Evolutionary conservation across 2,329 filamentous ascomycete genomes (phyloP).

Genomic region (Sarocladium kiliense): DNA sequence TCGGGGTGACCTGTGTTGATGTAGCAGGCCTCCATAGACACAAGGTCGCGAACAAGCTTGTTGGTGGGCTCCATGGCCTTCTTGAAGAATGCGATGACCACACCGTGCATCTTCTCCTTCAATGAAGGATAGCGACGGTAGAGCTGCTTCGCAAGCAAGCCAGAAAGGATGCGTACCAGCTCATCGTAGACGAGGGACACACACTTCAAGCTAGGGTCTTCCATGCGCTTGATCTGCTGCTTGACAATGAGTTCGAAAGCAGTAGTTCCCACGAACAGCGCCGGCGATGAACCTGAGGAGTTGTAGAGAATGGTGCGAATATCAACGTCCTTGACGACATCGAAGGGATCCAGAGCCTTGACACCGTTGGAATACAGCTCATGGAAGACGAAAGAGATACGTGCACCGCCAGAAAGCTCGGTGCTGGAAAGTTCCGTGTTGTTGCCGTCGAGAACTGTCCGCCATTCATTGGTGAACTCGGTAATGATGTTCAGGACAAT

Average conservation of each 20-base stretch:
- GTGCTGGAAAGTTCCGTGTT: constrained; percentile 92
- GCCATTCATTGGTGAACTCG: constrained; percentile 96
- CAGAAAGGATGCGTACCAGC: constrained; percentile 87
- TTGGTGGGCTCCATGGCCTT: constrained; percentile 98
- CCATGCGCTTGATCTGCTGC: constrained; percentile 93
- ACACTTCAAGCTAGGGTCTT: constrained; percentile 96
- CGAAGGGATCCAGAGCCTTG: constrained; percentile 96
- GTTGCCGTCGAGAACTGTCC: constrained; percentile 92
- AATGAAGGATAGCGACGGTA: constrained; percentile 90
- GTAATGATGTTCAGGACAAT: constrained; percentile 98
- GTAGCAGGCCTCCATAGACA: constrained; percentile 94
- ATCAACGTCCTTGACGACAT: constrained; percentile 94
- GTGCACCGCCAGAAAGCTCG: constrained; percentile 90
- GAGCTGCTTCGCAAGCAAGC: constrained; percentile 80
- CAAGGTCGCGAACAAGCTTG: constrained; percentile 89
- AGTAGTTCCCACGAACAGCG: constrained; percentile 92
- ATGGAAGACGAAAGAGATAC: constrained; percentile 99
- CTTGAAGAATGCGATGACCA: constrained; percentile 94
- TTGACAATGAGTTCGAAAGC: constrained; percentile 99
- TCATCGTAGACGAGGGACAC: constrained; percentile 97
- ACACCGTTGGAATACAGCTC: constrained; percentile 96
- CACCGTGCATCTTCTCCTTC: constrained; percentile 93
- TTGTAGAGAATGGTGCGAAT: constrained; percentile 98
- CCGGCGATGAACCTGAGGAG: constrained; percentile 95
- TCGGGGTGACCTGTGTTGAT: constrained; percentile 98